Percentiles rank a stretch among this genome's conserved stretches.
Evolutionary conservation across 352 stramenopile species (phyloP).

Genomic region (Thraustochytrium striatum): DNA sequence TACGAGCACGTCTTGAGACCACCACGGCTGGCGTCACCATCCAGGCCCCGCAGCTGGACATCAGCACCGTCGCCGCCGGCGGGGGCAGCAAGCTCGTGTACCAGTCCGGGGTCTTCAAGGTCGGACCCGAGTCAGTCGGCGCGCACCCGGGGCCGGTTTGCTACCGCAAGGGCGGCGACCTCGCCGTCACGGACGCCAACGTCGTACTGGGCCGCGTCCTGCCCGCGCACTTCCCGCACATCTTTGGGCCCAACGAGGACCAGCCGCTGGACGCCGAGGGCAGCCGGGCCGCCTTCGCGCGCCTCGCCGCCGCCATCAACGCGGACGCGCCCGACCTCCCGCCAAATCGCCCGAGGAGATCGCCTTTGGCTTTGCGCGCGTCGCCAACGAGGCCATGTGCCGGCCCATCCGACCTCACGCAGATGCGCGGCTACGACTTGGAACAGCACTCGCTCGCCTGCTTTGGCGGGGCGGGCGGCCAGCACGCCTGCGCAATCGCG

Average conservation of each 20-base stretch:
- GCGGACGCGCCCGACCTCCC: slow-evolving; percentile 57
- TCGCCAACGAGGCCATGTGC: slow-evolving; percentile 99
- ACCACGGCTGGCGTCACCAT: slow-evolving; percentile 95
- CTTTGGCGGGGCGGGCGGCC: slow-evolving; percentile 95
- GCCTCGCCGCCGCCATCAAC: slow-evolving; percentile 80
- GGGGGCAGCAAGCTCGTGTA: slow-evolving; percentile 93
- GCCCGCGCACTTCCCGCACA: slow-evolving; percentile 93
- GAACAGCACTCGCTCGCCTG: slow-evolving; percentile 91
- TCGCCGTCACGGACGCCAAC: slow-evolving; percentile 98
- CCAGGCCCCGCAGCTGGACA: slow-evolving; percentile 94
- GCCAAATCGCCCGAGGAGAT: slow-evolving; percentile 81
- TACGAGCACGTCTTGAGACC: slow-evolving; percentile 98
- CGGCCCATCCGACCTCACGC: slow-evolving; percentile 96
- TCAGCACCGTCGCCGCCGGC: slow-evolving; percentile 95
- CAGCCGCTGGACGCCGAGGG: slow-evolving; percentile 90
- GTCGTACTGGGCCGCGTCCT: slow-evolving; percentile 93
- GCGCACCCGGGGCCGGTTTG: slow-evolving; percentile 87
- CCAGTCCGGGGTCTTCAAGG: slow-evolving; percentile 91
- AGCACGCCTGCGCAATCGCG: slow-evolving; percentile 94
- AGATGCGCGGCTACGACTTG: slow-evolving; percentile 96
- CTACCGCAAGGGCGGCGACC: slow-evolving; percentile 89
- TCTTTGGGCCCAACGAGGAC: slow-evolving; percentile 96
- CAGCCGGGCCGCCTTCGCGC: slow-evolving; percentile 81
- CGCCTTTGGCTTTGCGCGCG: slow-evolving; percentile 92
- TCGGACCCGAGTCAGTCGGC: slow-evolving; percentile 92